Percentiles rank a stretch among this genome's conserved stretches.
Evolutionary conservation across 164 flowering plant species (phyloP).

Genomic region (Echeveria elegans): DNA sequence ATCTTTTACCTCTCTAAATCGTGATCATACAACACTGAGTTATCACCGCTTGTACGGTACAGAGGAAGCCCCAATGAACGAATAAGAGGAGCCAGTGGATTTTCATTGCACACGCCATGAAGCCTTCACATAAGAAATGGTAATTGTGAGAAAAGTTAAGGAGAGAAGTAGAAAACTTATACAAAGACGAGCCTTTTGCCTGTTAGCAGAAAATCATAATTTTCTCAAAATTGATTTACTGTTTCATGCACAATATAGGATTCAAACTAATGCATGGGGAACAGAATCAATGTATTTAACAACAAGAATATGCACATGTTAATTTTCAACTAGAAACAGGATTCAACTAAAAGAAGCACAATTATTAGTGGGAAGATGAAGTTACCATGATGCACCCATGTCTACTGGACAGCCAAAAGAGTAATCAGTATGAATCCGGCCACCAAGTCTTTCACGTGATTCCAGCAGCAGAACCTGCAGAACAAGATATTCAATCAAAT

Average conservation of each 20-base stretch:
- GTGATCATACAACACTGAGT: conserved; percentile 88
- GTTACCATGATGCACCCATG: conserved; percentile 93
- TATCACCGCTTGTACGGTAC: conserved; percentile 91
- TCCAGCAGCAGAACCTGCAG: conserved; percentile 52
- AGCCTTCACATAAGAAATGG: conserved; percentile 34
- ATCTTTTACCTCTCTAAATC: conserved; percentile 71
- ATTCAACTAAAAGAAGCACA: neutral
- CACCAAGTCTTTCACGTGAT: conserved; percentile 85
- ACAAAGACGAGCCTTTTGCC: neutral
- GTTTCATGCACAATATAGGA: neutral
- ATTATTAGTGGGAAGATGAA: conserved; percentile 5
- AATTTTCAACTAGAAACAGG: neutral
- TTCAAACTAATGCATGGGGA: neutral
- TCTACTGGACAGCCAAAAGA: conserved; percentile 90
- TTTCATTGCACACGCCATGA: conserved; percentile 96
- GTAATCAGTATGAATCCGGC: conserved; percentile 84
- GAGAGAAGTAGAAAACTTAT: neutral
- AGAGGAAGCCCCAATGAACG: conserved; percentile 62
- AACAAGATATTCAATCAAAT: neutral
- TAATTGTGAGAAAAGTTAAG: neutral
- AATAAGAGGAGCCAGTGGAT: conserved; percentile 87
- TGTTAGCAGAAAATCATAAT: neutral
- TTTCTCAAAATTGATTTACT: neutral
- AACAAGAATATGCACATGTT: neutral
- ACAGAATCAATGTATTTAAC: too few relatives aligned